Evolutionary conservation across 305 asterid genomes (phyloP).

Genomic region (Plantago coronopus): DNA sequence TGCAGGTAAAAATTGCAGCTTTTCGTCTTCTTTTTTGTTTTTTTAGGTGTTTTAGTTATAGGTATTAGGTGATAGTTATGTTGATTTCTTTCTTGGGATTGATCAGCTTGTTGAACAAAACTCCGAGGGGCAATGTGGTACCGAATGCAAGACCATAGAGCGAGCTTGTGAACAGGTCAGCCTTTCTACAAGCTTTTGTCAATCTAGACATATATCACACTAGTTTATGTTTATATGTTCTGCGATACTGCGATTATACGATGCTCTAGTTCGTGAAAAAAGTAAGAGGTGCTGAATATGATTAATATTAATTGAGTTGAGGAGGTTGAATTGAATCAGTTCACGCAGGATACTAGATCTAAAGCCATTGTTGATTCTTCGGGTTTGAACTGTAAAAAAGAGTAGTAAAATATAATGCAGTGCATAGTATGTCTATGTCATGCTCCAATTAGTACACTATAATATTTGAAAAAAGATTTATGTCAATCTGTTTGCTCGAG

Average conservation of each 20-base stretch:
- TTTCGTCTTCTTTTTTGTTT: not conserved
- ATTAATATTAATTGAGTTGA: not conserved
- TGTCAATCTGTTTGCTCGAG: too few relatives aligned
- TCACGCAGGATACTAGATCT: not conserved
- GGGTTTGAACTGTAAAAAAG: not conserved
- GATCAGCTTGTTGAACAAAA: constrained; percentile 89
- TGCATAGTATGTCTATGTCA: not conserved
- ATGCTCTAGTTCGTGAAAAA: not conserved
- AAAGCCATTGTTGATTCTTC: not conserved
- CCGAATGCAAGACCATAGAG: constrained; percentile 95
- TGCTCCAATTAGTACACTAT: too few relatives aligned
- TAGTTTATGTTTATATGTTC: too few relatives aligned
- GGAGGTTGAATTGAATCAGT: not conserved
- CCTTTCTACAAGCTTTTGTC: not conserved
- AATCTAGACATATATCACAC: not conserved
- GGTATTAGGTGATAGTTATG: not conserved
- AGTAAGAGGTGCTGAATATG: not conserved
- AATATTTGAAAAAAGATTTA: not conserved
- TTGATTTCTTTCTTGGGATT: constrained; percentile 21
- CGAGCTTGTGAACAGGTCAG: constrained; percentile 95
- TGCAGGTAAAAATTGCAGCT: constrained; percentile 46
- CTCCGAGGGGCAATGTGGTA: constrained; percentile 84
- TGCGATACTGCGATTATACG: too few relatives aligned
- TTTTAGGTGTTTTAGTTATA: constrained; percentile 3
- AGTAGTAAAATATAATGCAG: not conserved